Evolutionary conservation across 1,284 basidiomycete genomes (phyloP).

Genomic region (Laetiporus sulphureus): DNA sequence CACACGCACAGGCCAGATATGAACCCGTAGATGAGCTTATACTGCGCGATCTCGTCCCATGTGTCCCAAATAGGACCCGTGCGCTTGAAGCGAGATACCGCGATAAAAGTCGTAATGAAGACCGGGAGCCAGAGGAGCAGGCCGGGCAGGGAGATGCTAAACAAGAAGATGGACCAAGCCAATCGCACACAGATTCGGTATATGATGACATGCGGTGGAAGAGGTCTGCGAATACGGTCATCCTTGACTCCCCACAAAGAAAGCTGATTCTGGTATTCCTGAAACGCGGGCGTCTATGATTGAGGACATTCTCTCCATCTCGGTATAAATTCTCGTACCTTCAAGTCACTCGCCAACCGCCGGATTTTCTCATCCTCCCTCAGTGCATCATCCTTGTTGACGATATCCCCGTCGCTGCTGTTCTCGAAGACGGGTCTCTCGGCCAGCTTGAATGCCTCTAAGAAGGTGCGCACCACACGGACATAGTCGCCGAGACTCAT

Average conservation of each 20-base stretch:
- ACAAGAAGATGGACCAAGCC: constrained; percentile 56
- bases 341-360: constrained; percentile 50
- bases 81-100: constrained; percentile 65
- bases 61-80: constrained; percentile 76
- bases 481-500: constrained; percentile 81
- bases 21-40: constrained; percentile 80
- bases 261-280: constrained; percentile 72
- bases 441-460: constrained; percentile 64
- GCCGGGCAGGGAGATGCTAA: constrained; percentile 72
- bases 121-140: constrained; percentile 76
- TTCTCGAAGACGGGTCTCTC: constrained; percentile 16
- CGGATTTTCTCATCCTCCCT: constrained; percentile 29
- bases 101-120: constrained; percentile 59
- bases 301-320: not conserved
- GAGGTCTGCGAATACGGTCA: constrained; percentile 66
- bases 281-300: not conserved
- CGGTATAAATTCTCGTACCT: constrained; percentile 36
- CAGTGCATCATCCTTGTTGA: constrained; percentile 15
- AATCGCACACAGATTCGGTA: constrained; percentile 61
- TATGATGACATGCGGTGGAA: constrained; percentile 48
- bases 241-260: constrained; percentile 67
- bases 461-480: constrained; percentile 63
- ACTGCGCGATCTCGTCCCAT: constrained; percentile 84
- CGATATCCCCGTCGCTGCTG: constrained; percentile 22
- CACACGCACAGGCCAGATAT: constrained; percentile 65